Percentiles rank a stretch among this genome's conserved stretches.
Conservation (phyloP, 2,329 filamentous ascomycete genomes). For the Curvularia lunata region DNA sequence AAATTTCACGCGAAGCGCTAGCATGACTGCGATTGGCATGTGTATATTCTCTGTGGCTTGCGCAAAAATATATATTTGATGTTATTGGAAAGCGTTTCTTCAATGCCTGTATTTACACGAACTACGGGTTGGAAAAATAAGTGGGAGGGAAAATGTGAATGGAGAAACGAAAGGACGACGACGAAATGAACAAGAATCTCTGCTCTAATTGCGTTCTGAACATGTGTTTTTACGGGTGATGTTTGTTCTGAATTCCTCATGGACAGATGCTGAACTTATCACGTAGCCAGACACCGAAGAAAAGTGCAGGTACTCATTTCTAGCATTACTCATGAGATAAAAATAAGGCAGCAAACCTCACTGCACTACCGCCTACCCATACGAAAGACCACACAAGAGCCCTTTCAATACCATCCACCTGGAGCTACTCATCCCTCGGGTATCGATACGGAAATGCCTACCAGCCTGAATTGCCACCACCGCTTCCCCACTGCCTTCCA, state of each 20-base stretch:
- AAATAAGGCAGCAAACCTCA: background rate
- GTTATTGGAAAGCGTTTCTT: constrained; percentile 22
- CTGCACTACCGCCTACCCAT: background rate
- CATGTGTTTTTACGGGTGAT: background rate
- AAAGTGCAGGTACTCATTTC: constrained; percentile 1
- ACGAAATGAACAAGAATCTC: constrained; percentile 28
- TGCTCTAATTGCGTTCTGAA: constrained; percentile 13
- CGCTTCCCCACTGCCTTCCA: constrained; percentile 42
- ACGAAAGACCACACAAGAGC: background rate
- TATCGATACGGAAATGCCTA: constrained; percentile 13
- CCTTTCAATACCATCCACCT: background rate
- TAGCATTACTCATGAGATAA: constrained; percentile 11
- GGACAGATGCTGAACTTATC: background rate
- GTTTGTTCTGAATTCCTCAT: background rate
- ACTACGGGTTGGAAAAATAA: background rate
- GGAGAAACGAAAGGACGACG: constrained; percentile 9
- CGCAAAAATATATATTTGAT: constrained; percentile 26
- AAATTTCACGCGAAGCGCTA: constrained; percentile 31
- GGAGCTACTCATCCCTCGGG: background rate
- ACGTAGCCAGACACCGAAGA: background rate
- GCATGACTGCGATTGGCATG: constrained; percentile 37
- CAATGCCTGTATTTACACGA: constrained; percentile 26
- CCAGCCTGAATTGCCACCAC: constrained; percentile 39
- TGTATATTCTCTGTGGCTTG: constrained; percentile 18
- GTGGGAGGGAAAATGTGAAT: constrained; percentile 9